Percentiles rank a stretch among this genome's conserved stretches.
These are phyloP conservation scores for Teratosphaeria nubilosa DNA, from an alignment of 2,329 filamentous ascomycete species.

Conservation along the genomic window DNA sequence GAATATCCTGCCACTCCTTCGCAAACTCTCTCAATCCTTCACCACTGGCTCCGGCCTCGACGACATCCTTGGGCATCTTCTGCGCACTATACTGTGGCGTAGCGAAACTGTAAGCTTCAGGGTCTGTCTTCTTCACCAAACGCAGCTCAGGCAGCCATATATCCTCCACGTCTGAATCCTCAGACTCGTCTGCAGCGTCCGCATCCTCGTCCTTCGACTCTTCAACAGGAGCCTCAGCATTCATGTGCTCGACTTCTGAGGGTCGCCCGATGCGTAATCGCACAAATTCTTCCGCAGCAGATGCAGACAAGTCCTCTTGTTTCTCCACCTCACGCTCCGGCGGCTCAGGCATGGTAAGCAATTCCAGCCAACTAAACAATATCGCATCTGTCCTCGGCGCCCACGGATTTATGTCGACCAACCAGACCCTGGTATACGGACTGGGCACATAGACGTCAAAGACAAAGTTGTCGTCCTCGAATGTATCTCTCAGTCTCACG, in stretches of 20 bases:
- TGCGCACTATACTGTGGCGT: constrained; percentile 87
- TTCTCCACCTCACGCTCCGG: constrained; percentile 3
- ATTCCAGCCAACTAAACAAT: constrained; percentile 81
- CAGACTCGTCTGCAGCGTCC: constrained; percentile 39
- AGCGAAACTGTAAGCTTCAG: constrained; percentile 77
- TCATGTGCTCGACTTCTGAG: not conserved
- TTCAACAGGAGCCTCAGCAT: not conserved
- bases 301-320: not conserved
- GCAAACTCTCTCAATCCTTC: constrained; percentile 64
- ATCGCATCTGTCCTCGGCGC: constrained; percentile 79
- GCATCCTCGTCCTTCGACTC: constrained; percentile 3
- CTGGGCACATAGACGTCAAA: constrained; percentile 89
- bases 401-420: constrained; percentile 96
- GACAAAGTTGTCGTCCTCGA: constrained; percentile 72
- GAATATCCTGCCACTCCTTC: constrained; percentile 38
- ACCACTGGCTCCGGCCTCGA: constrained; percentile 50
- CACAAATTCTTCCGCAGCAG: constrained; percentile 12
- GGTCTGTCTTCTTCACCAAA: constrained; percentile 72
- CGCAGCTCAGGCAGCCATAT: constrained; percentile 65
- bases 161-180: constrained; percentile 24
- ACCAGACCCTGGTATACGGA: constrained; percentile 63
- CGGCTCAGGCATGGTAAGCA: constrained; percentile 61
- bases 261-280: constrained; percentile 12
- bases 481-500: constrained; percentile 60
- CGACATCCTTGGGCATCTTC: constrained; percentile 88